Percentiles rank a stretch among this genome's conserved stretches.
These are phyloP conservation scores for Passiflora organensis DNA, from an alignment of 345 rosid species.

Conservation along the genomic window DNA sequence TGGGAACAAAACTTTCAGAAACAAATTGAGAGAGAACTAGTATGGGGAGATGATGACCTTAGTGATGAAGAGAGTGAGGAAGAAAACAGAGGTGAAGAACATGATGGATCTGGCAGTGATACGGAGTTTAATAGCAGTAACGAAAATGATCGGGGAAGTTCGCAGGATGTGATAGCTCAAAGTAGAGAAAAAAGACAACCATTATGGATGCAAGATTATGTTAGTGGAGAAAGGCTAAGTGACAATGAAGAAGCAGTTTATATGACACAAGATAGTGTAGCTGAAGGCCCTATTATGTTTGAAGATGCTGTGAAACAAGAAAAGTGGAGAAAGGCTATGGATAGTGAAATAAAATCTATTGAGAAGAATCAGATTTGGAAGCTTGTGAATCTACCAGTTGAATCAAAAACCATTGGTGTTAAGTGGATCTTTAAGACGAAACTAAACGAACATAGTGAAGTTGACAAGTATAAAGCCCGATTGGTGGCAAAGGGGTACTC, in stretches of 20 bases:
- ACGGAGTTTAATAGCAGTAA: too few species aligned
- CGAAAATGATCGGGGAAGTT: neutral
- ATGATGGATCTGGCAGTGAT: too few species aligned
- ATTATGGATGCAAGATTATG: too few species aligned
- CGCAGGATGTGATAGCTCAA: neutral
- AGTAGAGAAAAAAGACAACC: too few species aligned
- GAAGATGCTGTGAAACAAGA: too few species aligned
- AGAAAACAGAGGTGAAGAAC: neutral
- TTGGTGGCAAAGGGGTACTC: constrained; percentile 2
- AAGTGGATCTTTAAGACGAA: neutral
- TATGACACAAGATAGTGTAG: too few species aligned
- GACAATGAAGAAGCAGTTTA: too few species aligned
- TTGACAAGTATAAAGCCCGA: neutral
- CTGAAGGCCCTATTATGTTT: too few species aligned
- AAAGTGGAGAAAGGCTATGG: neutral
- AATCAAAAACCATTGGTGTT: neutral
- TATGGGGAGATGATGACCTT: neutral
- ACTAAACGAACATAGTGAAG: constrained; percentile 1
- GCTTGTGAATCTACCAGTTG: neutral
- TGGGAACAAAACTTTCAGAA: too few species aligned
- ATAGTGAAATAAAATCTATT: neutral
- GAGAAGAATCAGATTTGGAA: neutral
- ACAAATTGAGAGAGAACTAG: neutral
- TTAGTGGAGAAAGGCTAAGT: too few species aligned
- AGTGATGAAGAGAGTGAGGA: neutral